phyloP scores from a whole-genome alignment of 352 stramenopile species.

The Globisporangium nagaii region DNA sequence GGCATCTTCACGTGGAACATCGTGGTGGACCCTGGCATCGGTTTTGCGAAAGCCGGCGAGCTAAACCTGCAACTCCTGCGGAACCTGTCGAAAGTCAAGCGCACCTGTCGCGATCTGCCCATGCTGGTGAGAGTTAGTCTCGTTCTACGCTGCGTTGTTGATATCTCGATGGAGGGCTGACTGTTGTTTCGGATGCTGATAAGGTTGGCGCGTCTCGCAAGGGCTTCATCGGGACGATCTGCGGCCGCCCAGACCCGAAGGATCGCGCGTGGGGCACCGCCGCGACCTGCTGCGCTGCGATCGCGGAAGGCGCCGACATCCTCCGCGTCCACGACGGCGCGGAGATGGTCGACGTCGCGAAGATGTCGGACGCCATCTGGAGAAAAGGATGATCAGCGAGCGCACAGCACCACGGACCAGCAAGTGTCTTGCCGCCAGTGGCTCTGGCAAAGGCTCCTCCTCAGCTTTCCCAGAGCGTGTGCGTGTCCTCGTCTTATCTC shows the following conservation, averaged over 20 bases:
- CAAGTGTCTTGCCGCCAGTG: too few species aligned
- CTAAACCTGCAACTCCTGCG: slow-evolving; percentile 91
- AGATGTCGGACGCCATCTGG: slow-evolving; percentile 93
- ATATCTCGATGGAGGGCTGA: too few species aligned
- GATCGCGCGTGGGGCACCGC: slow-evolving; percentile 92
- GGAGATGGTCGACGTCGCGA: slow-evolving; percentile 85
- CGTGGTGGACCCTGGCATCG: slow-evolving; percentile 96
- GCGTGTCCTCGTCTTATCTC: too few species aligned
- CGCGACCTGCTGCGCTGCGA: slow-evolving; percentile 87
- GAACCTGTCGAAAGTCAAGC: slow-evolving; percentile 54
- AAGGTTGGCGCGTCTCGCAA: slow-evolving; percentile 95
- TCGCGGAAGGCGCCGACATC: slow-evolving; percentile 79
- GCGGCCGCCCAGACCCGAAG: slow-evolving; percentile 67
- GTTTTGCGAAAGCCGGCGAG: slow-evolving; percentile 94
- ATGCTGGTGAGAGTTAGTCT: slow-evolving; percentile 41
- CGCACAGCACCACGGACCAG: too few species aligned
- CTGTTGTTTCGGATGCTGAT: too few species aligned
- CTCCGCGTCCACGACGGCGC: slow-evolving; percentile 95
- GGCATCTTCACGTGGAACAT: slow-evolving; percentile 94
- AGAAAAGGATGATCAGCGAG: not conserved
- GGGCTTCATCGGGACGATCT: slow-evolving; percentile 96
- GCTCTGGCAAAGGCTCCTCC: too few species aligned
- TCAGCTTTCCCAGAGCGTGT: too few species aligned
- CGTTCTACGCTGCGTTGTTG: too few species aligned
- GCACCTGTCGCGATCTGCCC: slow-evolving; percentile 35